Conservation (phyloP, 1,284 basidiomycete genomes). For the Vanrija sp. region DNA sequence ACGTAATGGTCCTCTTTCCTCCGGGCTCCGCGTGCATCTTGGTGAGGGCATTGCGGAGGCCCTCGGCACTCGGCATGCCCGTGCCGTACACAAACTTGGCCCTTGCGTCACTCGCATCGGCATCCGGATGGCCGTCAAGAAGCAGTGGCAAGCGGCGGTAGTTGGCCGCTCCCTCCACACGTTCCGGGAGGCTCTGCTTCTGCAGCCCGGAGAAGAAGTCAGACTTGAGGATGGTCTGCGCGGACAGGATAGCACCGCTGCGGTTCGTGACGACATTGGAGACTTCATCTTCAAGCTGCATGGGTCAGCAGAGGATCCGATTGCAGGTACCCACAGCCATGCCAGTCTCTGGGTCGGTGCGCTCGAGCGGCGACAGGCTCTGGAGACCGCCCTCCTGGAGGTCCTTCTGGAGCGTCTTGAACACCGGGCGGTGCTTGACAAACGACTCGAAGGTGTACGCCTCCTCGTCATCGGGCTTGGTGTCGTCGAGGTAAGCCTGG, state of each 20-base stretch:
- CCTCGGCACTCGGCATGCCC: slow-evolving; percentile 47
- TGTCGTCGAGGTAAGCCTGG: slow-evolving; percentile 87
- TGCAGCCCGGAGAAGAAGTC: slow-evolving; percentile 94
- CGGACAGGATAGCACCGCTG: slow-evolving; percentile 77
- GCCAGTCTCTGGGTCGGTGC: slow-evolving; percentile 66
- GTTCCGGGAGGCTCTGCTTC: slow-evolving; percentile 91
- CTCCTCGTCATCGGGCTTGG: slow-evolving; percentile 70
- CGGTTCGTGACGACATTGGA: slow-evolving; percentile 78
- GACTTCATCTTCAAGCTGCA: slow-evolving; percentile 70
- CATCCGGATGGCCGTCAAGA: slow-evolving; percentile 33
- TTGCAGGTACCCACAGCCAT: slow-evolving; percentile 58
- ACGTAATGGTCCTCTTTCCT: slow-evolving; percentile 69
- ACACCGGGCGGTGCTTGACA: slow-evolving; percentile 79
- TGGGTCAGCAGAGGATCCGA: not conserved
- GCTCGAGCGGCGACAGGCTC: slow-evolving; percentile 79
- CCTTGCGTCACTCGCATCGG: slow-evolving; percentile 34
- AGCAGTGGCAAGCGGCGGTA: slow-evolving; percentile 75
- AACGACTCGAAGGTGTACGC: slow-evolving; percentile 76
- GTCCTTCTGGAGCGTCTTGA: slow-evolving; percentile 93
- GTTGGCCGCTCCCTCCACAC: slow-evolving; percentile 89
- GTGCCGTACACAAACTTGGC: slow-evolving; percentile 79
- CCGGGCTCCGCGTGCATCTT: slow-evolving; percentile 74
- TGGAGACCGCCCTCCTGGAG: slow-evolving; percentile 72
- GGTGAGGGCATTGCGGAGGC: slow-evolving; percentile 70
- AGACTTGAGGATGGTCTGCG: slow-evolving; percentile 76